phyloP scores from a whole-genome alignment of 805 yeast species.

The Cyberlindnera suaveolens region DNA sequence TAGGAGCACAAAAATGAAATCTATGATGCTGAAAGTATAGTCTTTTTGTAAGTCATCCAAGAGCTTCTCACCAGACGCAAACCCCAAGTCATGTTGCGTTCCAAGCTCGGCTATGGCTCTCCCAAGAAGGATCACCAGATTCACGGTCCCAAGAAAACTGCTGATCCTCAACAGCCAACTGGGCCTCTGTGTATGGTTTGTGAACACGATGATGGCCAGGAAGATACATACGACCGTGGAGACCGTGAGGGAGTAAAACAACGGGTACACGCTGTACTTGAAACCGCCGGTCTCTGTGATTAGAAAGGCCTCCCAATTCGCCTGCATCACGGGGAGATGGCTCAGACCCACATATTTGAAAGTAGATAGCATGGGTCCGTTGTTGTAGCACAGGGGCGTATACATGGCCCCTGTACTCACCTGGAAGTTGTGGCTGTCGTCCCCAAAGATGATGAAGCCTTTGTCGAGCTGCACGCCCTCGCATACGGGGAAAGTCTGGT shows the following conservation, averaged over 20 bases:
- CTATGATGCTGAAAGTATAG: constrained; percentile 46
- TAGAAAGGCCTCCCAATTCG: constrained; percentile 45
- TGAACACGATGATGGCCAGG: constrained; percentile 55
- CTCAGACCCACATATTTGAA: constrained; percentile 23
- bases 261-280: constrained; percentile 52
- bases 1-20: constrained; percentile 49
- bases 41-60: constrained; percentile 38
- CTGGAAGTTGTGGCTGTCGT: constrained; percentile 8
- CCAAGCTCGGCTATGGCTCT: constrained; percentile 41
- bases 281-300: constrained; percentile 37
- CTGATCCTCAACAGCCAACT: constrained; percentile 44
- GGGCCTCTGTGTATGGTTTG: constrained; percentile 61
- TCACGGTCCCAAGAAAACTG: constrained; percentile 46
- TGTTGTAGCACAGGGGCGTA: constrained; percentile 27
- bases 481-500: constrained; percentile 27
- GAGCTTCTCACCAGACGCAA: constrained; percentile 36
- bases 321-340: constrained; percentile 36
- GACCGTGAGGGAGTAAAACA: constrained; percentile 54
- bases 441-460: constrained; percentile 28
- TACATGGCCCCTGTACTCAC: constrained; percentile 21
- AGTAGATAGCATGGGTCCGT: constrained; percentile 30
- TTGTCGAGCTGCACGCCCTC: constrained; percentile 21
- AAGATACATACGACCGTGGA: constrained; percentile 62
- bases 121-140: constrained; percentile 44
- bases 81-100: constrained; percentile 37